Percentiles rank a stretch among this genome's conserved stretches.
Evolutionary conservation across 306 rosid genomes (phyloP).

Genomic region (Cicer arietinum): DNA sequence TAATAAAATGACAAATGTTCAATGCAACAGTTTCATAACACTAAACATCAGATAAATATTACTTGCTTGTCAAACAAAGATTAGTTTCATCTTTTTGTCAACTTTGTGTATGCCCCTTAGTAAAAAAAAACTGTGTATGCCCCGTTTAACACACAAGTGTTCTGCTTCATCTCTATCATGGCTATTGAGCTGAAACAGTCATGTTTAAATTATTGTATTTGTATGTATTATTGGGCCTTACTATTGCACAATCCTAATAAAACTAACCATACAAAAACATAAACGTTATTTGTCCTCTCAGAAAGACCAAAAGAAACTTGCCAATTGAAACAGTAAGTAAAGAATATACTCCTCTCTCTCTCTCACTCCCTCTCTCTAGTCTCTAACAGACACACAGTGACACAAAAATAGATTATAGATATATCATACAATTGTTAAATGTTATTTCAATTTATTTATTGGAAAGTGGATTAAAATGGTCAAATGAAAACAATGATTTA

Average conservation of each 20-base stretch:
- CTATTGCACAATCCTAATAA: slow-evolving; percentile 25
- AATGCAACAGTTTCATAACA: slow-evolving; percentile 16
- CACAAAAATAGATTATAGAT: slow-evolving; percentile 11
- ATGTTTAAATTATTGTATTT: background rate
- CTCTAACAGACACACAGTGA: background rate
- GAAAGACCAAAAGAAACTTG: background rate
- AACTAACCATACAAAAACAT: background rate
- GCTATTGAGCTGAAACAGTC: slow-evolving; percentile 13
- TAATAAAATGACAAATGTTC: slow-evolving; percentile 15
- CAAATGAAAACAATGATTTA: slow-evolving; percentile 1
- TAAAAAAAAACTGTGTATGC: background rate
- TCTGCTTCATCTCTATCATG: background rate
- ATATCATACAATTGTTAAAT: slow-evolving; percentile 21
- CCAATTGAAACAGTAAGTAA: background rate
- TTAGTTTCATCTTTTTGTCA: slow-evolving; percentile 33
- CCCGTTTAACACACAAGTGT: background rate
- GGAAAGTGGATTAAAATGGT: background rate
- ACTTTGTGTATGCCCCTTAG: background rate
- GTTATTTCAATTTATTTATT: background rate
- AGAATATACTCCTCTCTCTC: background rate
- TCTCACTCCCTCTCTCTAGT: background rate
- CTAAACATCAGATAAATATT: slow-evolving; percentile 28
- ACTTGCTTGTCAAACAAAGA: background rate
- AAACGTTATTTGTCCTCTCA: background rate
- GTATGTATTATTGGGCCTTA: slow-evolving; percentile 2